Evolutionary conservation across 345 rosid species (phyloP), one percentile per base, ranked within the genome.

Genomic region (Microcos paniculata): DNA sequence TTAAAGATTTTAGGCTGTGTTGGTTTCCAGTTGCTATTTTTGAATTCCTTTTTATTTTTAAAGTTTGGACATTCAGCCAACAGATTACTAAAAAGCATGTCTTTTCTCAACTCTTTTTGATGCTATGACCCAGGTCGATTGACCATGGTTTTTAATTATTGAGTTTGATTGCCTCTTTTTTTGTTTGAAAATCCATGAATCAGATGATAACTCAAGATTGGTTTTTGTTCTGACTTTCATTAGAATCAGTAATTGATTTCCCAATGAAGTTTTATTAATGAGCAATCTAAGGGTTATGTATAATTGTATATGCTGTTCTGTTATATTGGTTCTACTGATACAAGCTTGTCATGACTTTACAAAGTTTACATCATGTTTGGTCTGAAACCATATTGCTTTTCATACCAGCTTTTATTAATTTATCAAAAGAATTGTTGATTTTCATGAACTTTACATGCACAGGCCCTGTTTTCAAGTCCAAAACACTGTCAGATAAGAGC

Each of bases 351-450:
- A 26, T 67, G 71, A 26, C 46, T n/a, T 71, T 26, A 15, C 7
- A 49, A 55, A 26, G 30, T n/a, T 71, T 26, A 15, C 7, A 49
- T 51, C 18, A 15, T 51, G 40, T 31, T 70, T 71, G 6, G 11
- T 21, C 12, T 8, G 74, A 52, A 71, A 71, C 18, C 42, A 26
- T 40, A 13, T 30, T 38, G 4, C n/a, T 6, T 4, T 51, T 19
- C n/a, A n/a, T n/a, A n/a, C n/a, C n/a, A 11, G 1, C 3, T 6
- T n/a, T 40, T 23, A 21, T 23, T 21, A 11, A 23, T 28, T 19
- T 38, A 40, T 24, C 51, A 31, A 11, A 71, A 48, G 19, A 30
- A 18, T 58, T 71, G 38, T 24, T 72, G 35, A 76, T 71, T 64
- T 11, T 42, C 66, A 2, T 42, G 13, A 1, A 23, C 66, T 42